Conservation (phyloP, 176 grass and related monocot species). For the Avena eriantha region DNA sequence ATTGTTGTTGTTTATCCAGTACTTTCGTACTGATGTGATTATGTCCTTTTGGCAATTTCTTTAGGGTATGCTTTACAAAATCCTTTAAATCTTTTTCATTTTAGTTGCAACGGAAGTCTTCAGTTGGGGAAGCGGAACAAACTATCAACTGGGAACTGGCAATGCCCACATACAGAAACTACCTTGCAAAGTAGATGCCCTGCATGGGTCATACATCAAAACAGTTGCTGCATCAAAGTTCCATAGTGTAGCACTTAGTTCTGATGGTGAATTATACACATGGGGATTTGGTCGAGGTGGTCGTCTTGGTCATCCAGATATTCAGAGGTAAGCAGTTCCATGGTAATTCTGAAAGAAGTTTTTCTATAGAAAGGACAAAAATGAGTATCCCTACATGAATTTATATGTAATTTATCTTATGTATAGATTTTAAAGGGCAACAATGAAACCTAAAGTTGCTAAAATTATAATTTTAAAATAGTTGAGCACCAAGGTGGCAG, state of each 20-base stretch:
- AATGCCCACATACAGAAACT: slow-evolving; percentile 98
- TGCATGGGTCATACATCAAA: slow-evolving; percentile 85
- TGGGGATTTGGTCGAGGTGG: slow-evolving; percentile 99
- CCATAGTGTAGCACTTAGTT: slow-evolving; percentile 92
- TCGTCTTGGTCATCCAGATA: slow-evolving; percentile 92
- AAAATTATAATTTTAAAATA: slow-evolving; percentile 14
- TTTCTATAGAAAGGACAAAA: not conserved
- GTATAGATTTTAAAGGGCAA: slow-evolving; percentile 9
- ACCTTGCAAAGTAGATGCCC: slow-evolving; percentile 96
- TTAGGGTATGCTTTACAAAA: slow-evolving; percentile 48
- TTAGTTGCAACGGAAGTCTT: slow-evolving; percentile 93
- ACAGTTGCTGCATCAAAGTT: slow-evolving; percentile 86
- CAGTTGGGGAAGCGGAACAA: slow-evolving; percentile 99
- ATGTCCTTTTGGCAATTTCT: slow-evolving; percentile 37
- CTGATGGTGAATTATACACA: slow-evolving; percentile 88
- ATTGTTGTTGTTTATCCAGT: not conserved
- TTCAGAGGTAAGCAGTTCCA: slow-evolving; percentile 69
- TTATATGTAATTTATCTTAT: not conserved
- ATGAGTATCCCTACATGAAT: not conserved
- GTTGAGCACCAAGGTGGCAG: not conserved
- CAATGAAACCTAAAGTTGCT: slow-evolving; percentile 30
- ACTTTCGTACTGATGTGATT: not conserved
- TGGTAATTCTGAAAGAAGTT: not conserved
- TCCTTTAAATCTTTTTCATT: slow-evolving; percentile 42
- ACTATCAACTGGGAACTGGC: slow-evolving; percentile 97